These are phyloP conservation scores for Helminthosporium solani DNA, from an alignment of 2,329 filamentous ascomycete species.

Conservation along the genomic window DNA sequence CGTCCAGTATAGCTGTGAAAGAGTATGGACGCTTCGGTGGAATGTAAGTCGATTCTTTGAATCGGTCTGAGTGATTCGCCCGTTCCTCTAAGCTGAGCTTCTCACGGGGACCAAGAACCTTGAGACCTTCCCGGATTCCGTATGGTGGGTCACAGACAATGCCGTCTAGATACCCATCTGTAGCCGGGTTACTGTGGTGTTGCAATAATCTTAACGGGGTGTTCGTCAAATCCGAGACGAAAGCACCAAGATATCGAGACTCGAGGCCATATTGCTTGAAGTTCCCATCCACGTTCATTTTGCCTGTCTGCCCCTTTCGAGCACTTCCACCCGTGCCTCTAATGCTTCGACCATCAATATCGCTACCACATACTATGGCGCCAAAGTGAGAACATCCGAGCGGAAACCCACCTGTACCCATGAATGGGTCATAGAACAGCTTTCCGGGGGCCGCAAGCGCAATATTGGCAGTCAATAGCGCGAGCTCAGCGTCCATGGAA, in stretches of 20 bases:
- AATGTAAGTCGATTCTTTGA: constrained; percentile 60
- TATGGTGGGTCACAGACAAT: constrained; percentile 97
- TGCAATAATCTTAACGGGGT: constrained; percentile 60
- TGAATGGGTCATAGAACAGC: constrained; percentile 91
- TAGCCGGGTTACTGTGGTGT: constrained; percentile 10
- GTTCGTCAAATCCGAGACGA: constrained; percentile 86
- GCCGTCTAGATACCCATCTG: constrained; percentile 69
- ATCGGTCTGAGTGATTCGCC: constrained; percentile 28
- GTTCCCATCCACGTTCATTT: constrained; percentile 64
- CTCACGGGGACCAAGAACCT: constrained; percentile 78
- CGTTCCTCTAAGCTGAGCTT: constrained; percentile 24
- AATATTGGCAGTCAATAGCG: constrained; percentile 88
- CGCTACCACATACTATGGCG: constrained; percentile 77
- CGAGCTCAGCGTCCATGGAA: constrained; percentile 94
- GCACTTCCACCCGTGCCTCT: constrained; percentile 61
- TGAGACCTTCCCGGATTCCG: constrained; percentile 86
- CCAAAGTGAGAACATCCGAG: constrained; percentile 90
- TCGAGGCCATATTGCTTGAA: constrained; percentile 79
- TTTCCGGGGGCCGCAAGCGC: constrained; percentile 79
- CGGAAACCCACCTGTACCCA: constrained; percentile 90
- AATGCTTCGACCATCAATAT: constrained; percentile 90
- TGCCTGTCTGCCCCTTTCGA: constrained; percentile 42
- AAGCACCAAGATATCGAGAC: constrained; percentile 69
- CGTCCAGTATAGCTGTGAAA: constrained; percentile 84
- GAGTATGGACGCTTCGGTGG: constrained; percentile 91